Percentiles rank a stretch among this genome's conserved stretches.
phyloP scores from a whole-genome alignment of 1,284 basidiomycete species.

The Tylopilus orsonianus region DNA sequence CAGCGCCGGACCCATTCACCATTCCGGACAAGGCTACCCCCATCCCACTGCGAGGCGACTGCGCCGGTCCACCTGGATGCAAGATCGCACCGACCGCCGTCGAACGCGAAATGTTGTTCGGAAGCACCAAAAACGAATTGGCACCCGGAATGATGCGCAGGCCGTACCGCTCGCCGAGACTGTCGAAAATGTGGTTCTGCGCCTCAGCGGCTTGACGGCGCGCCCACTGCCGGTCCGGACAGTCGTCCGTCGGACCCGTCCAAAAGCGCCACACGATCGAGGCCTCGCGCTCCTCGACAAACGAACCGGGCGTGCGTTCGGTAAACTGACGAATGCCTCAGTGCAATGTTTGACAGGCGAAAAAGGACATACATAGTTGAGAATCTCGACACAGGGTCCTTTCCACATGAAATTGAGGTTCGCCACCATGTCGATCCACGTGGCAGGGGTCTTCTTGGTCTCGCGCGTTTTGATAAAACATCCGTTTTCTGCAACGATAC shows the following conservation, averaged over 20 bases:
- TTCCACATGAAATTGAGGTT: slow-evolving; percentile 83
- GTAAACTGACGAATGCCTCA: slow-evolving; percentile 57
- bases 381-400: slow-evolving; percentile 73
- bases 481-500: slow-evolving; percentile 88
- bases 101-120: slow-evolving; percentile 80
- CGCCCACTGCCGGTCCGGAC: slow-evolving; percentile 72
- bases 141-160: slow-evolving; percentile 77
- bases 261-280: slow-evolving; percentile 86
- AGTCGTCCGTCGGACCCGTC: slow-evolving; percentile 48
- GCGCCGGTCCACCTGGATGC: slow-evolving; percentile 63
- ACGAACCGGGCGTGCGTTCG: slow-evolving; percentile 83
- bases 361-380: slow-evolving; percentile 66
- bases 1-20: neutral
- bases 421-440: slow-evolving; percentile 79
- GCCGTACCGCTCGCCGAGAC: slow-evolving; percentile 77
- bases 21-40: neutral
- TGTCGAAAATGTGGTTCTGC: slow-evolving; percentile 88
- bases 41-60: slow-evolving; percentile 42
- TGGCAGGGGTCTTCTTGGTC: slow-evolving; percentile 35
- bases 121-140: slow-evolving; percentile 80
- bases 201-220: slow-evolving; percentile 85
- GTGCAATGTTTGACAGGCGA: neutral
- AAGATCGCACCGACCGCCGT: slow-evolving; percentile 77
- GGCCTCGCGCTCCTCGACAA: slow-evolving; percentile 82
- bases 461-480: slow-evolving; percentile 70